Conservation (phyloP, 1,284 basidiomycete genomes). For the Athelia psychrophila region DNA sequence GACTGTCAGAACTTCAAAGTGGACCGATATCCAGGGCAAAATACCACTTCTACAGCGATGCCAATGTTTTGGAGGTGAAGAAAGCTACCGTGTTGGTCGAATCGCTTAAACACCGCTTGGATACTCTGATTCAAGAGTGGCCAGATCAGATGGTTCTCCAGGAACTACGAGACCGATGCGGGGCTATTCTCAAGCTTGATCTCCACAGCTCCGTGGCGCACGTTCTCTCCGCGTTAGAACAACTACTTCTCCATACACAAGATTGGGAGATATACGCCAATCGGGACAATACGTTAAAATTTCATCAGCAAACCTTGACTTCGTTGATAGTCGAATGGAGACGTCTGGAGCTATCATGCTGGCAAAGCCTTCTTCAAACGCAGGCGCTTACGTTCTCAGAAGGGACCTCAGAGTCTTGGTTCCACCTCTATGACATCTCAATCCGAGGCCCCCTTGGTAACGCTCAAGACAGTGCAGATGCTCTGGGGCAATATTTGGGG, state of each 20-base stretch:
- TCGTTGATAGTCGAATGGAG: slow-evolving; percentile 89
- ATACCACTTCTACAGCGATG: slow-evolving; percentile 81
- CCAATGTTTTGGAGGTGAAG: slow-evolving; percentile 68
- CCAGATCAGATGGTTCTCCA: slow-evolving; percentile 97
- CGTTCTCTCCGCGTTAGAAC: slow-evolving; percentile 83
- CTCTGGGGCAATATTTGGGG: slow-evolving; percentile 56
- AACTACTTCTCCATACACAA: slow-evolving; percentile 83
- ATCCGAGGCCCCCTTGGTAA: slow-evolving; percentile 65
- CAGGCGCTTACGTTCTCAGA: slow-evolving; percentile 63
- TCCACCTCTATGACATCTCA: slow-evolving; percentile 83
- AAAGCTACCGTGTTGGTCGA: slow-evolving; percentile 56
- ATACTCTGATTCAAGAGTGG: slow-evolving; percentile 74
- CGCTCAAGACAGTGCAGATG: slow-evolving; percentile 29
- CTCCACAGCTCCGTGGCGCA: slow-evolving; percentile 80
- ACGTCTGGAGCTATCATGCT: slow-evolving; percentile 84
- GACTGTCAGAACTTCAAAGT: slow-evolving; percentile 28
- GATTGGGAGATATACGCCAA: slow-evolving; percentile 98
- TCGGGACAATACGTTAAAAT: slow-evolving; percentile 76
- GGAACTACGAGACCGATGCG: slow-evolving; percentile 79
- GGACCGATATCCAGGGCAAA: slow-evolving; percentile 11
- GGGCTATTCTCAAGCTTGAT: slow-evolving; percentile 63
- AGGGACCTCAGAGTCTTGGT: slow-evolving; percentile 85
- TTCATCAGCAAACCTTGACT: slow-evolving; percentile 66
- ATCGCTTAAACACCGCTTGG: slow-evolving; percentile 52
- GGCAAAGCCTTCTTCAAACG: slow-evolving; percentile 80